Base-by-base conservation (phyloP, 768 basidiomycete genomes). In the Scleroderma bovista region DNA sequence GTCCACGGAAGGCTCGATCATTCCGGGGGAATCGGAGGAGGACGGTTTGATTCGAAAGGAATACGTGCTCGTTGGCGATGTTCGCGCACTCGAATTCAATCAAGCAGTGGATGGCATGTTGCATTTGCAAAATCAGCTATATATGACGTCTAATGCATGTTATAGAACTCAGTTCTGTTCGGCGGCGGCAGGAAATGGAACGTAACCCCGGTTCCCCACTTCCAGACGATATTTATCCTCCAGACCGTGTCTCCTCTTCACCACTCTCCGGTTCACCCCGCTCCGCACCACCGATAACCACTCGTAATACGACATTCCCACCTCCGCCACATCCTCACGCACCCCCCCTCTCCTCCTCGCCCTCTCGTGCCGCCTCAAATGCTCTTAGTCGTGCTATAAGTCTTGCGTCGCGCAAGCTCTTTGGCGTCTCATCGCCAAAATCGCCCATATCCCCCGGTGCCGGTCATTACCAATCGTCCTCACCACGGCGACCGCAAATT, bases 21-120 rank as follows among this genome's bases (percentile, higher is more conserved):
- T 89, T 46, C 88, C 88, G 11, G 88, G 88, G 3, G 88, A 91
- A 64, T 86, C 84, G 0, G 88, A 90, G 60, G 88, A 91, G 61
- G 88, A 90, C 60, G 86, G 86, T 0, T 72, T 84, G 44, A 73
- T 91, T 44, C 77, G 86, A 46, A 78, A 83, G 54, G 95, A 98
- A 60, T 99, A 99, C 58, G 95, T 98, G 0, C 79, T 99, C 1
- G 89, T 98, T 1, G 93, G 87, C 38, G 93, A 99, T 65, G 81
- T 79, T 47, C 77, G 85, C 44, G 89, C 89, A 2, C 88, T 97
- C 2, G 94, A 98, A 63, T 91, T 97, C 64, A 92, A 91, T 63
- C 81, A 83, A 15, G 80, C 92, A 3, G 86, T 95, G 2, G 95
- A 98, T 71, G 94, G 94, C 88, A 53, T 58, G 82, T 66, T 16